Percentiles rank a stretch among this genome's conserved stretches.
phyloP scores from a whole-genome alignment of 441 rosid species.

The Pelargonium australe region DNA sequence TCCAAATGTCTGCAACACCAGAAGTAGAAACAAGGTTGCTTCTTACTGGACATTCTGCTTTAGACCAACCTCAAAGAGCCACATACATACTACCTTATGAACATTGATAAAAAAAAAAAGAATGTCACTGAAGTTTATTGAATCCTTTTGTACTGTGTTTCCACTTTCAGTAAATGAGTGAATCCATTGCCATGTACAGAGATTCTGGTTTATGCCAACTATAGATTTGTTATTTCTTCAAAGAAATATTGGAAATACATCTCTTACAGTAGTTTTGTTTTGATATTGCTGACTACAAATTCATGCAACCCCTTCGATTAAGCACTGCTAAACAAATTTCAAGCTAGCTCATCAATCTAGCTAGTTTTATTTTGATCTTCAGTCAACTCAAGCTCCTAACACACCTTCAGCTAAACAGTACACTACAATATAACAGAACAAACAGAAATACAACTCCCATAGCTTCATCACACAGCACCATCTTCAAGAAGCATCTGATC shows the following conservation, averaged over 20 bases:
- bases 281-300: too few species aligned
- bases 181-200: slow-evolving; percentile 9
- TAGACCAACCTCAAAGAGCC: slow-evolving; percentile 26
- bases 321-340: too few species aligned
- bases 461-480: not conserved
- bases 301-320: too few species aligned
- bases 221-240: not conserved
- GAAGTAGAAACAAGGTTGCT: slow-evolving; percentile 17
- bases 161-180: not conserved
- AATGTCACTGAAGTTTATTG: not conserved
- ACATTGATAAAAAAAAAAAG: too few species aligned
- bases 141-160: not conserved
- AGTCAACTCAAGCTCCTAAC: too few species aligned
- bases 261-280: too few species aligned
- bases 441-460: too few species aligned
- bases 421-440: too few species aligned
- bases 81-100: not conserved
- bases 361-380: too few species aligned
- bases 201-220: slow-evolving; percentile 1
- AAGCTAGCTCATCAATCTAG: too few species aligned
- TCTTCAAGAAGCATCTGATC: not conserved
- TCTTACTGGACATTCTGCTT: slow-evolving; percentile 35
- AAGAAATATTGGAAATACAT: too few species aligned
- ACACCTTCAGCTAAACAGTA: too few species aligned
- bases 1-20: slow-evolving; percentile 11